These are phyloP conservation scores for Nadsonia starkeyi-henricii DNA, from an alignment of 1,139 yeast genomes.

Conservation along the genomic window DNA sequence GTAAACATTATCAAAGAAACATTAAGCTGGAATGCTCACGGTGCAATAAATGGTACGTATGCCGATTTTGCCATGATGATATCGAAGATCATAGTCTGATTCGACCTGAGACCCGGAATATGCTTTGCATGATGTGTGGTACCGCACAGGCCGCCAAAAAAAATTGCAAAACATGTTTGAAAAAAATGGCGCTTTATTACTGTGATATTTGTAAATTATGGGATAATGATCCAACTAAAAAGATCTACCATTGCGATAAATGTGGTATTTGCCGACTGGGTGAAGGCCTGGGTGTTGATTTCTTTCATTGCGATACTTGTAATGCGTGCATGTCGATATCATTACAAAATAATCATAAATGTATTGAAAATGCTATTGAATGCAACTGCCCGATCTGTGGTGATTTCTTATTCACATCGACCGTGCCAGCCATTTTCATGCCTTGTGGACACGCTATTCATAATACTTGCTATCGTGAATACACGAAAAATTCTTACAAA, in stretches of 20 bases:
- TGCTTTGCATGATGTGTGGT: constrained; percentile 70
- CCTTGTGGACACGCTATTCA: constrained; percentile 92
- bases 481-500: constrained; percentile 66
- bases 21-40: constrained; percentile 73
- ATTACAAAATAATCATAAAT: constrained; percentile 60
- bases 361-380: constrained; percentile 78
- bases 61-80: constrained; percentile 79
- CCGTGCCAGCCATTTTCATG: constrained; percentile 79
- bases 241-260: constrained; percentile 80
- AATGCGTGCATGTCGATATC: constrained; percentile 79
- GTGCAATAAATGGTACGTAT: constrained; percentile 63
- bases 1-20: constrained; percentile 69
- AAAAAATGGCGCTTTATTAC: constrained; percentile 57
- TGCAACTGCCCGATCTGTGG: constrained; percentile 90
- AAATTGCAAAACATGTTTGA: constrained; percentile 53
- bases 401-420: constrained; percentile 81
- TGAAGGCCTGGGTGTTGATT: constrained; percentile 73
- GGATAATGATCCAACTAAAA: constrained; percentile 60
- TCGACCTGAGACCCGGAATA: constrained; percentile 49
- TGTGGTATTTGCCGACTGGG: constrained; percentile 92
- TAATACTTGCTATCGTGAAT: constrained; percentile 67
- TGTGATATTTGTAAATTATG: constrained; percentile 68
- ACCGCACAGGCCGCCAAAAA: constrained; percentile 63
- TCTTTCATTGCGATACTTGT: constrained; percentile 83
- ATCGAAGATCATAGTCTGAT: constrained; percentile 42